Evolutionary conservation across 169 alveolate genomes (phyloP), one percentile per base, ranked within the genome.

Genomic region (Plasmodium gonderi): DNA sequence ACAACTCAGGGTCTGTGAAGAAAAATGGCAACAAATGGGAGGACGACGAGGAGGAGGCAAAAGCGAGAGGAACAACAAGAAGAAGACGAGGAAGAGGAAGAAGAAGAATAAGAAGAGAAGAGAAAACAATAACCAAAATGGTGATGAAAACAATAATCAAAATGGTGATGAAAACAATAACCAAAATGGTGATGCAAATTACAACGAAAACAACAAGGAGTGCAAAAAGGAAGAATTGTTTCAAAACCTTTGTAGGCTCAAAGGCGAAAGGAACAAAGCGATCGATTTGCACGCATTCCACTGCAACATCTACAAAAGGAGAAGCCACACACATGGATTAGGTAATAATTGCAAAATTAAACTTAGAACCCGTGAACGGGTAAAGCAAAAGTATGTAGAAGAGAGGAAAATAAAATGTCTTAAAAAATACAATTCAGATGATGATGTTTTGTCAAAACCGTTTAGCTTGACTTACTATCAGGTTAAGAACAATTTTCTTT

Each of bases 391-490:
- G 14, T 80, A 80, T 64, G 31, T 47, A 47, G 64, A 33, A 14
- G 72, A 82, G n/a, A 82, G 64, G 60, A 82, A 69, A 31, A 20
- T 33, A 17, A n/a, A 82, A 11, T n/a, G 23, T 67, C 29, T 7
- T 2, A 82, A 82, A 54, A 82, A 36, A 1, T 82, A 47, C 54
- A 36, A 69, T 31, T 45, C 92, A 2, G 92, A 82, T 75, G 92
- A 82, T 54, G 75, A 82, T 36, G 42, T 72, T 4, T 2, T 82
- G 38, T 31, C 36, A 0, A 47, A 12, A 0, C 49, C 72, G 0
- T 82, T 82, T 75, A 17, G 64, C 64, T 69, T 82, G 60, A 54
- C 82, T 36, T 45, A 80, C 60, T 75, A 82, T 54, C 82, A 20
- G 11, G 38, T 82, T 36, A 82, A 69, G 64, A 44, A 38, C 17